A percentile compares a stretch with the other conserved stretches of the same genome.
phyloP scores from a whole-genome alignment of 129 eudicot genomes.

The Logfia minima region DNA sequence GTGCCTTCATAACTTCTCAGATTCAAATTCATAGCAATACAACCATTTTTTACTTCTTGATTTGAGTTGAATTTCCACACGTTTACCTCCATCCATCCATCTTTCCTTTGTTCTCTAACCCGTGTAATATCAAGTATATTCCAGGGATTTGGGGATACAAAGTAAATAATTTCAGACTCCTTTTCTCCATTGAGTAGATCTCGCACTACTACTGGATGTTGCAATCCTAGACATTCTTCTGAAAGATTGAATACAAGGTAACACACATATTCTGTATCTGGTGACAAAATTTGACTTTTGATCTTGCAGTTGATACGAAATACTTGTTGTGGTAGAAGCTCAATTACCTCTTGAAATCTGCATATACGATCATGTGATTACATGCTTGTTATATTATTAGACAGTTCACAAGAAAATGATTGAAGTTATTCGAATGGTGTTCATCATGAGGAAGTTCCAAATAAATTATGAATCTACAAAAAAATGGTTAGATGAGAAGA shows the following conservation, averaged over 20 bases:
- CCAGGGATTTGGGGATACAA: background rate
- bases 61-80: background rate
- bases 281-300: background rate
- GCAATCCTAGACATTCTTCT: background rate
- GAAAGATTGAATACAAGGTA: background rate
- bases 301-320: background rate
- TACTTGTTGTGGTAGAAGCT: background rate
- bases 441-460: too few species aligned
- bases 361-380: background rate
- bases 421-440: too few species aligned
- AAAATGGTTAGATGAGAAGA: background rate
- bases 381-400: too few species aligned
- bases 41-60: background rate
- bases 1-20: background rate
- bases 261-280: background rate
- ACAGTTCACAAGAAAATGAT: too few species aligned
- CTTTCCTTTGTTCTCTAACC: background rate
- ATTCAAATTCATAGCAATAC: background rate
- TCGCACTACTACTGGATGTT: background rate
- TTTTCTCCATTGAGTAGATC: background rate
- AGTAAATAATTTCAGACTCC: background rate
- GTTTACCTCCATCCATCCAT: constrained; percentile 7
- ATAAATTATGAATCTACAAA: too few species aligned
- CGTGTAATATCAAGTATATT: background rate
- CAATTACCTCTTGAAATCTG: background rate